Evolutionary conservation across 2,329 filamentous ascomycete species (phyloP), one percentile per base, ranked within the genome.

Genomic region (Apiospora hydei): DNA sequence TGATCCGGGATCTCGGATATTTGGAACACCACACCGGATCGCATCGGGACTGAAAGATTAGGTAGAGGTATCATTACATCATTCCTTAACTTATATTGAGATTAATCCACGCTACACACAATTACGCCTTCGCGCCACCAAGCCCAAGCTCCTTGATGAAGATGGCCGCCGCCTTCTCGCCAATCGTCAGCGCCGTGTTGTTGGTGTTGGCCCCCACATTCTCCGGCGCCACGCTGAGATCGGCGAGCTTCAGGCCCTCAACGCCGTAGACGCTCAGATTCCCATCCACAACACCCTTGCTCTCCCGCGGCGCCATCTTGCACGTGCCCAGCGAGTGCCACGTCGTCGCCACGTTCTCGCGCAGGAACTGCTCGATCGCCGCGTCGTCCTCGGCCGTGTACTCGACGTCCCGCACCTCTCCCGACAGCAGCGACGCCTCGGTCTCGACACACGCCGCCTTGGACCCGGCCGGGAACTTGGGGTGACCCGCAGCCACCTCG

Each of bases 371-470:
- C 75, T 84, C 81, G 67, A 87, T 83, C 3, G 81, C 82, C 71
- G 82, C 78, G 71, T 86, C 80, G 66, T 85, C 85, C 44, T 84
- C 84, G 8, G 79, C 75, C 3, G 79, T 80, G 74, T 88, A 88
- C 71, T 81, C 76, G 64, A 89, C 84, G 69, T 85, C 80, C 72
- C 84, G 84, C 47, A 79, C 74, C 10, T 43, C 34, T 38, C 34
- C 34, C 21, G 47, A 72, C 6, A n/a, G 2, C 1, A n/a, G 6
- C 18, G 46, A 6, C 57, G 21, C 8, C 21, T 80, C 75, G 21
- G 69, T 21, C 16, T 73, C 83, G 79, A 74, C 81, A 53, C 80
- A 75, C 0, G 80, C 81, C 0, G 85, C 86, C 16, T 81, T 78
- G 0, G 84, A 86, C 0, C 77, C 80, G 0, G 80, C 72, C 0